These are phyloP conservation scores for Acorus gramineus DNA, from an alignment of 106 monocot species.

Conservation along the genomic window DNA sequence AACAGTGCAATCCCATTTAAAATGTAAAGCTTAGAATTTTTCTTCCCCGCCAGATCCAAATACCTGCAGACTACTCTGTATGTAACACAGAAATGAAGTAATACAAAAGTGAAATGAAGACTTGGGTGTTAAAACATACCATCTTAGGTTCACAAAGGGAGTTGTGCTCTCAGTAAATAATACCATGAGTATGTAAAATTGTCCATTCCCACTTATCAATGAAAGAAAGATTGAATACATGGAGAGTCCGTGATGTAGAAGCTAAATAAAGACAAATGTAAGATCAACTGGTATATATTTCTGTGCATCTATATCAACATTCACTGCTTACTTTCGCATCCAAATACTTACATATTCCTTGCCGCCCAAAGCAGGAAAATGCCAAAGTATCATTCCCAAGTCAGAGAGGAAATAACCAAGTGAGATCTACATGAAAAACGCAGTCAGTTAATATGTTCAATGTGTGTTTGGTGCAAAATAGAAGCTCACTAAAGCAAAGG, in stretches of 20 bases:
- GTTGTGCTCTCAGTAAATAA: slow-evolving; percentile 57
- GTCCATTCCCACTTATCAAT: slow-evolving; percentile 37
- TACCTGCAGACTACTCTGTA: slow-evolving; percentile 30
- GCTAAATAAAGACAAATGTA: slow-evolving; percentile 11
- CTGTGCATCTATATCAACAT: neutral
- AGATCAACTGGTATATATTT: too few relatives aligned
- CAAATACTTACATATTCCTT: slow-evolving; percentile 73
- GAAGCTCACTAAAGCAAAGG: too few relatives aligned
- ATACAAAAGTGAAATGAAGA: neutral
- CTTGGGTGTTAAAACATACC: slow-evolving; percentile 17
- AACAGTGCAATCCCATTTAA: slow-evolving; percentile 63
- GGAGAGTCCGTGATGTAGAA: slow-evolving; percentile 50
- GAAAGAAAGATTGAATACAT: slow-evolving; percentile 40
- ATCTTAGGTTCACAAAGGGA: slow-evolving; percentile 59
- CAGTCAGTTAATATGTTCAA: neutral
- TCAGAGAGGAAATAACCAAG: slow-evolving; percentile 83
- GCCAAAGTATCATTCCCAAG: slow-evolving; percentile 74
- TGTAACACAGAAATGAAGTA: neutral
- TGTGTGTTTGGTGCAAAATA: too few relatives aligned
- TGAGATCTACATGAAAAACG: slow-evolving; percentile 40
- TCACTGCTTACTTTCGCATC: neutral
- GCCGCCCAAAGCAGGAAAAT: slow-evolving; percentile 79
- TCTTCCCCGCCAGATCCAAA: slow-evolving; percentile 48
- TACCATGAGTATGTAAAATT: slow-evolving; percentile 57
- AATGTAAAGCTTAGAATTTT: slow-evolving; percentile 40